phyloP scores from a whole-genome alignment of 805 yeast species.

The Starmerella tilneyi region DNA sequence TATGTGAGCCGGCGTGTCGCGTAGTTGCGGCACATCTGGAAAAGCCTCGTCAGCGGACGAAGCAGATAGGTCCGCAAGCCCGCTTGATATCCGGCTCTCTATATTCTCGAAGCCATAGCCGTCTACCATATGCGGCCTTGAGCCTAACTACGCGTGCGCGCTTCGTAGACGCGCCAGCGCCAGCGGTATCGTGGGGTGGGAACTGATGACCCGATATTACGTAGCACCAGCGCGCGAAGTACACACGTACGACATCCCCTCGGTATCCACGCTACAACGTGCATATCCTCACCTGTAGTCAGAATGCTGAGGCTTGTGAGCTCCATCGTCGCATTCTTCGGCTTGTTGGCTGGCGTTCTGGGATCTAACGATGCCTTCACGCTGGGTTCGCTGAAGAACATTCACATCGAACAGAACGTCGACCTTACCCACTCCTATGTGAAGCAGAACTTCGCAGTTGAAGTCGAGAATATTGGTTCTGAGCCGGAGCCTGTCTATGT shows the following conservation, averaged over 20 bases:
- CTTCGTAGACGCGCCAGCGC: background rate
- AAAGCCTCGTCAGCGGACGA: background rate
- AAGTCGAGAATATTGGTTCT: constrained; percentile 47
- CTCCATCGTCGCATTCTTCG: background rate
- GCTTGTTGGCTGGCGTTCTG: background rate
- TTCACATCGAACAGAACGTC: constrained; percentile 43
- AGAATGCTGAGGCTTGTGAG: background rate
- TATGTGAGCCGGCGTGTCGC: too few species aligned
- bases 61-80: background rate
- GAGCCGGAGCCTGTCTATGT: constrained; percentile 48
- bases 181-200: constrained; percentile 3
- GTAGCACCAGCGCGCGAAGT: background rate
- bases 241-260: too few species aligned
- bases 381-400: constrained; percentile 35
- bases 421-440: constrained; percentile 61
- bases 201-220: background rate
- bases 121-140: background rate
- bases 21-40: constrained; percentile 2
- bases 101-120: background rate
- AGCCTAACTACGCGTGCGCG: background rate
- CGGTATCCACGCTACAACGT: background rate
- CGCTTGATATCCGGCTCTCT: constrained; percentile 1
- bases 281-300: background rate
- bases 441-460: constrained; percentile 49
- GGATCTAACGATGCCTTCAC: constrained; percentile 4